A percentile compares a stretch with the other conserved stretches of the same genome.
Conservation (phyloP, 345 rosid species). For the Nasturtium officinale region DNA sequence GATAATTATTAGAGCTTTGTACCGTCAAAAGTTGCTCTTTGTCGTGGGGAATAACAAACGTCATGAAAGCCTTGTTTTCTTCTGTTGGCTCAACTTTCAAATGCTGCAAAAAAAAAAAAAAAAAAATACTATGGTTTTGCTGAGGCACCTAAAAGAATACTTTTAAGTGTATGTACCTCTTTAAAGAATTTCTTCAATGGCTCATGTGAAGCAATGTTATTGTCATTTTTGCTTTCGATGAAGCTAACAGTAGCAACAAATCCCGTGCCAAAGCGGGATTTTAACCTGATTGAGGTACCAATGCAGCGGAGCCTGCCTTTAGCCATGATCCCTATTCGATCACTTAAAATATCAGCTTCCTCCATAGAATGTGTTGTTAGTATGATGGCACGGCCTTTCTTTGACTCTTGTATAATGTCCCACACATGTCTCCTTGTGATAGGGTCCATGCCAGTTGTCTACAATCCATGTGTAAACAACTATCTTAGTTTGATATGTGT, state of each 20-base stretch:
- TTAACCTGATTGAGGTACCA: constrained; percentile 85
- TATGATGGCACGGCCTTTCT: constrained; percentile 81
- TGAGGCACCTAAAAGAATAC: constrained; percentile 3
- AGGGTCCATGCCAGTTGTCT: constrained; percentile 90
- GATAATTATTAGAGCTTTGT: constrained; percentile 10
- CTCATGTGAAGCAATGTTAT: constrained; percentile 38
- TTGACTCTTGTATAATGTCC: constrained; percentile 76
- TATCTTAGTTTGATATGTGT: background rate
- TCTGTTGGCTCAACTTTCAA: constrained; percentile 66
- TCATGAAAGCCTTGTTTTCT: constrained; percentile 71
- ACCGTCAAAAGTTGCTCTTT: constrained; percentile 69
- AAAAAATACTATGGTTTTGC: too few relatives aligned
- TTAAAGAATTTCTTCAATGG: constrained; percentile 70
- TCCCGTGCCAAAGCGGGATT: constrained; percentile 91
- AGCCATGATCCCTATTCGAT: constrained; percentile 91
- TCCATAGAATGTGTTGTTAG: constrained; percentile 96
- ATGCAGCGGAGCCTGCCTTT: constrained; percentile 87
- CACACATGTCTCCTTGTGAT: constrained; percentile 81
- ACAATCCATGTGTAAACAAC: constrained; percentile 19
- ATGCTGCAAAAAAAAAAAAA: too few relatives aligned
- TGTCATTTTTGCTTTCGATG: constrained; percentile 42
- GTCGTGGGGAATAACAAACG: constrained; percentile 85
- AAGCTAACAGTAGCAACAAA: constrained; percentile 77
- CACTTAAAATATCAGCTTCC: constrained; percentile 90
- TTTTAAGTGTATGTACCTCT: constrained; percentile 44